These are phyloP conservation scores for Peronospora tabacina DNA, from an alignment of 352 stramenopile genomes.

Conservation along the genomic window DNA sequence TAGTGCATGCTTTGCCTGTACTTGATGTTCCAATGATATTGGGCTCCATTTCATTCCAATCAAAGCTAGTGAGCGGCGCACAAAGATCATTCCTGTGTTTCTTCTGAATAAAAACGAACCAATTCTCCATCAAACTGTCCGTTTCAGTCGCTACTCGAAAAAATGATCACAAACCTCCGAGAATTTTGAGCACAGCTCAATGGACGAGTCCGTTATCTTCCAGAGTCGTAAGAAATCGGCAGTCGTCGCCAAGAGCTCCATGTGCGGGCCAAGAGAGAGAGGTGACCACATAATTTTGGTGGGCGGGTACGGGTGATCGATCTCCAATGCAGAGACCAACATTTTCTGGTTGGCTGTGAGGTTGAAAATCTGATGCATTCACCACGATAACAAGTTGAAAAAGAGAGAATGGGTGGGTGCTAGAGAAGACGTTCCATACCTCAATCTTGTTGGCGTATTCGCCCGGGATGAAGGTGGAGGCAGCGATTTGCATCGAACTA, in stretches of 20 bases:
- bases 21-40: conserved; percentile 93
- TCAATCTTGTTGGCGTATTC: conserved; percentile 88
- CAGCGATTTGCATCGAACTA: conserved; percentile 54
- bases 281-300: conserved; percentile 87
- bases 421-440: conserved; percentile 25
- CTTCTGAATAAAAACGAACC: conserved; percentile 16
- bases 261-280: conserved; percentile 32
- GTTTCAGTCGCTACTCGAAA: background rate
- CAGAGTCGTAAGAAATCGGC: conserved; percentile 82
- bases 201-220: conserved; percentile 63
- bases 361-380: conserved; percentile 49
- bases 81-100: conserved; percentile 85
- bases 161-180: conserved; percentile 36
- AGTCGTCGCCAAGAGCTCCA: conserved; percentile 72
- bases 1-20: conserved; percentile 98
- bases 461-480: conserved; percentile 71
- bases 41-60: conserved; percentile 96
- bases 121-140: background rate
- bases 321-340: conserved; percentile 54
- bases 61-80: conserved; percentile 95
- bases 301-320: conserved; percentile 80
- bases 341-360: conserved; percentile 44
- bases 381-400: background rate
- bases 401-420: background rate
- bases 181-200: conserved; percentile 67